Percentiles rank a stretch among this genome's conserved stretches.
phyloP scores from a whole-genome alignment of 1,139 yeast species.

The Pichiaceae sp. region DNA sequence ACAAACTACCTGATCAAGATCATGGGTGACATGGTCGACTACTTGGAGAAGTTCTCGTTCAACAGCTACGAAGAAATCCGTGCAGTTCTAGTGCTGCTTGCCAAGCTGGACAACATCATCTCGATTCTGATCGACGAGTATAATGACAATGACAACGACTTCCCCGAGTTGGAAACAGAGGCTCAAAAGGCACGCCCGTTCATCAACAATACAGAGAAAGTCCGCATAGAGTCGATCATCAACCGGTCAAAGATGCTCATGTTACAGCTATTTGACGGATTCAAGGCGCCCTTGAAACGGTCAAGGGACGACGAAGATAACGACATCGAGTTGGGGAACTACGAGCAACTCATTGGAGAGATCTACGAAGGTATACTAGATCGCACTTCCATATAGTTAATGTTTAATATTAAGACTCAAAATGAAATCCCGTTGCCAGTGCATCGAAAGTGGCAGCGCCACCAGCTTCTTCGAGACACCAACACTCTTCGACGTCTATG shows the following conservation, averaged over 20 bases:
- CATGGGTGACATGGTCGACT: constrained; percentile 63
- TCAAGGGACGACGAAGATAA: constrained; percentile 1
- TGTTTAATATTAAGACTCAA: neutral
- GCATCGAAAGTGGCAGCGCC: constrained; percentile 10
- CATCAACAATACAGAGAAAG: constrained; percentile 23
- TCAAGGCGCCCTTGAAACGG: constrained; percentile 10
- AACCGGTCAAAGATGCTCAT: constrained; percentile 21
- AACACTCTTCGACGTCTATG: constrained; percentile 19
- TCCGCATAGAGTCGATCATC: constrained; percentile 23
- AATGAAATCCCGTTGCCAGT: constrained; percentile 2
- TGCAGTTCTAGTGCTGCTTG: constrained; percentile 13
- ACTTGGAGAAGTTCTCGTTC: constrained; percentile 36
- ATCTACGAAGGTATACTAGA: constrained; percentile 26
- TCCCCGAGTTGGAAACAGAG: neutral
- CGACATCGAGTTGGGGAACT: constrained; percentile 6
- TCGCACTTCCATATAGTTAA: constrained; percentile 20
- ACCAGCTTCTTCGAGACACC: constrained; percentile 18
- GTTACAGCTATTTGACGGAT: constrained; percentile 20
- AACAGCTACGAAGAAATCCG: constrained; percentile 17
- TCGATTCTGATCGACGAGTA: constrained; percentile 21
- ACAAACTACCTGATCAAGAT: constrained; percentile 51
- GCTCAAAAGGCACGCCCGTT: neutral
- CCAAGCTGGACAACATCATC: constrained; percentile 22
- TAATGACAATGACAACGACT: constrained; percentile 1
- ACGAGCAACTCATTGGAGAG: constrained; percentile 23